Evolutionary conservation across 192 early-diverging fungal genomes (phyloP), one percentile per base, ranked within the genome.

Genomic region (Mortierella claussenii): DNA sequence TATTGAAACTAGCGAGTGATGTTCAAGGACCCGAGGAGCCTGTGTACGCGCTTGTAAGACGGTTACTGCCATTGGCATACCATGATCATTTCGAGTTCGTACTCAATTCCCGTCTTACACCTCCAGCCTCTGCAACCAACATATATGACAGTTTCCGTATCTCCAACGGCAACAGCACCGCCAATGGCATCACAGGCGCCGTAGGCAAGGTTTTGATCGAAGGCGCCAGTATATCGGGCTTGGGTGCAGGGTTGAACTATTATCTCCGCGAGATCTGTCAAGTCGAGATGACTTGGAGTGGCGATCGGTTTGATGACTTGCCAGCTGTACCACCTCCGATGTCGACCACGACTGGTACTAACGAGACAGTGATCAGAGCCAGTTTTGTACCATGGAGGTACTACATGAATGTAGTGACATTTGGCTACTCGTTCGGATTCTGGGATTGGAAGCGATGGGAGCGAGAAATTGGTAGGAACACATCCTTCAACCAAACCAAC

Each of bases 351-450:
- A 37, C 18, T 0, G 48, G 36, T n/a, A 32, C 23, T 3, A 17
- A 10, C 15, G 27, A 57, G 27, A 37, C 36, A 7, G 37, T 64
- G 3, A 60, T 62, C 12, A 31, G 59, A 2, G 73, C 73, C 15
- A 76, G 73, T 7, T 76, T 76, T 67, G 73, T 76, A 3, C 73
- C 73, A 1, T 66, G 64, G 64, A 9, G 73, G 27, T 76, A 76
- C 31, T 76, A 76, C 40, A 76, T 76, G 64, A 76, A 76, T 23
- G 73, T 76, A 2, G 73, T 76, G n/a, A 76, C 73, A 12, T 76
- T 67, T 37, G 73, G 73, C 13, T 76, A 76, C 40, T 67, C 73
- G 18, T 76, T 36, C 23, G 73, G 44, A 2, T 76, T 76, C 32
- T 76, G 73, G 73, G 73, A 76, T 49, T 76, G 73, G 73, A 42